Evolutionary conservation across 1,284 basidiomycete genomes (phyloP), one percentile per base, ranked within the genome.

Genomic region (Tilletia setariae): DNA sequence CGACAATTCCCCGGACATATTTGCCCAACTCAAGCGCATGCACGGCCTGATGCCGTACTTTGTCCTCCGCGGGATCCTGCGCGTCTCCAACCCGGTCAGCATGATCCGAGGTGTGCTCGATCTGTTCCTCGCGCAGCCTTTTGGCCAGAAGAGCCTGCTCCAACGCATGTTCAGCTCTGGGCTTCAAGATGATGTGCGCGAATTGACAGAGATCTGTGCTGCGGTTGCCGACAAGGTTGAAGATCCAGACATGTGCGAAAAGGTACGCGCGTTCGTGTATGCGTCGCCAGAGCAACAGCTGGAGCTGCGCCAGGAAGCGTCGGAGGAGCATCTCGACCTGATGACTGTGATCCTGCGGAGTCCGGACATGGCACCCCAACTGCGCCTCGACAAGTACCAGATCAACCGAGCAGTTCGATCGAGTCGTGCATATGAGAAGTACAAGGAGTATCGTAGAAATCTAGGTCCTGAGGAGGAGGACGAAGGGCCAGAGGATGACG

Each of bases 1-100:
- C 16, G 95, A 99, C 83, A 90, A 90, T 68, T 91, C 94, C 11
- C 95, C 94, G 2, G 91, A 96, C 75, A 90, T 89, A 13, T 90
- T 98, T 74, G 87, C 91, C 1, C 87, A 89, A 71, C 84, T 99
- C 72, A 98, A 98, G 84, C 88, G 94, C 51, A 88, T 97, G 67
- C 96, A 99, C 81, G 92, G 92, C 0, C 85, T 97, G 69, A 97
- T 98, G 93, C 95, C 95, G 2, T 99, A 99, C 84, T 93, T 98
- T 80, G 89, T 98, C 85, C 88, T 98, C 70, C 95, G 94, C 82
- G 88, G 92, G 6, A 91, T 94, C 21, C 85, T 99, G 71, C 91
- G 89, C 82, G 91, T 99, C 74, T 95, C 92, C 68, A 99, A 98
- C 83, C 95, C 95, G 0, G 90, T 98, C 74, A 88, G 89, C 16